Evolutionary conservation across 257 asterid genomes (phyloP).

Genomic region (Thymus quinquecostatus): DNA sequence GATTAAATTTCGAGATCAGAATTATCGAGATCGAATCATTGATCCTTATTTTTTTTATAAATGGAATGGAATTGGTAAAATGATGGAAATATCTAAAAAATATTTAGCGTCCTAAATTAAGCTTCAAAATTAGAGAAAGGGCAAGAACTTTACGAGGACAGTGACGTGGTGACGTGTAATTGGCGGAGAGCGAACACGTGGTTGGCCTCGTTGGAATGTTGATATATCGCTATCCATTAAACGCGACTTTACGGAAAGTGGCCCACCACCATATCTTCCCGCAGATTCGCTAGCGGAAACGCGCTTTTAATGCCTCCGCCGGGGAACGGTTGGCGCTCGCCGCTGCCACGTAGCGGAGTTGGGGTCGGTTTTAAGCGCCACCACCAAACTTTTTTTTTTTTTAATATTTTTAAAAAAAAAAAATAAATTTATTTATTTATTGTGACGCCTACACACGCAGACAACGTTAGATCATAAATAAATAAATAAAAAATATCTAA

Average conservation of each 20-base stretch:
- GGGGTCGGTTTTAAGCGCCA: slow-evolving; percentile 27
- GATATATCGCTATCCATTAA: slow-evolving; percentile 31
- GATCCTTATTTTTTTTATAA: too few species aligned
- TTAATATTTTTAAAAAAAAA: background rate
- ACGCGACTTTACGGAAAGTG: background rate
- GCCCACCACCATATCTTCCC: slow-evolving; percentile 44
- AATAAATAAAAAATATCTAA: background rate
- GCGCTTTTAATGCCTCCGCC: slow-evolving; percentile 5
- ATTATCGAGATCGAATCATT: too few species aligned
- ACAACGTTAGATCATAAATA: background rate
- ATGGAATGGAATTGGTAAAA: too few species aligned
- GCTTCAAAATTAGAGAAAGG: too few species aligned
- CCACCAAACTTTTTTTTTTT: slow-evolving; percentile 33
- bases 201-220: slow-evolving; percentile 33
- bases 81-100: too few species aligned
- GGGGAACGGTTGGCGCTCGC: slow-evolving; percentile 27
- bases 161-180: slow-evolving; percentile 42
- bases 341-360: slow-evolving; percentile 27
- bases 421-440: background rate
- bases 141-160: slow-evolving; percentile 49
- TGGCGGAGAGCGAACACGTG: slow-evolving; percentile 37
- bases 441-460: background rate
- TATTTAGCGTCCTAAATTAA: too few species aligned
- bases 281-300: slow-evolving; percentile 24
- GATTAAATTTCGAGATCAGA: too few species aligned